Conservation (phyloP, 352 stramenopile species). For the Peronospora farinosa region DNA sequence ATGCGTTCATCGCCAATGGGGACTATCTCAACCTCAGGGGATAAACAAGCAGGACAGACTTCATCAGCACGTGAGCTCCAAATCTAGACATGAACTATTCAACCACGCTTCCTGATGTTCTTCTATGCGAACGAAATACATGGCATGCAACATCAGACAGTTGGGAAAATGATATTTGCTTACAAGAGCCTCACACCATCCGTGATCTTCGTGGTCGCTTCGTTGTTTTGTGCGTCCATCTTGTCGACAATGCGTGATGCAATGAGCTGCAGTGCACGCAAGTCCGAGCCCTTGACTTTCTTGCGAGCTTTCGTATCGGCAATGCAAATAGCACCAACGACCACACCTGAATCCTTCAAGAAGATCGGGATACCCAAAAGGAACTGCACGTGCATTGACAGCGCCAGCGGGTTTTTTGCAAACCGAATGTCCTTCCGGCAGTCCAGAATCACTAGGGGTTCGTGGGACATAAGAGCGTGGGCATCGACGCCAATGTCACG, state of each 20-base stretch:
- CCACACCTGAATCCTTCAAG: conserved; percentile 53
- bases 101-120: conserved; percentile 27
- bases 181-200: conserved; percentile 37
- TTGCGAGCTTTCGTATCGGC: conserved; percentile 57
- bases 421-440: conserved; percentile 69
- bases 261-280: conserved; percentile 65
- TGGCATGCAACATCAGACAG: conserved; percentile 10
- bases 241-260: conserved; percentile 63
- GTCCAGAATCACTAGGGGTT: conserved; percentile 71
- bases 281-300: conserved; percentile 54
- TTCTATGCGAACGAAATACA: conserved; percentile 26
- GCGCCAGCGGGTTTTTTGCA: conserved; percentile 67
- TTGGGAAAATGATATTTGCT: conserved; percentile 8
- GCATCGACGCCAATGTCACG: conserved; percentile 68
- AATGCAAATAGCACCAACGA: conserved; percentile 67
- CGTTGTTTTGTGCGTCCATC: conserved; percentile 50
- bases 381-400: conserved; percentile 67
- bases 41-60: conserved; percentile 1
- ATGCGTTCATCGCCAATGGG: background rate
- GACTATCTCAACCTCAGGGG: background rate
- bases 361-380: conserved; percentile 71
- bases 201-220: conserved; percentile 23
- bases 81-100: conserved; percentile 33
- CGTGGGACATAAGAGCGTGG: conserved; percentile 70
- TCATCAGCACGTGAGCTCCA: background rate